phyloP scores from a whole-genome alignment of 495 filamentous ascomycete species.

The Trichoderma virens region DNA sequence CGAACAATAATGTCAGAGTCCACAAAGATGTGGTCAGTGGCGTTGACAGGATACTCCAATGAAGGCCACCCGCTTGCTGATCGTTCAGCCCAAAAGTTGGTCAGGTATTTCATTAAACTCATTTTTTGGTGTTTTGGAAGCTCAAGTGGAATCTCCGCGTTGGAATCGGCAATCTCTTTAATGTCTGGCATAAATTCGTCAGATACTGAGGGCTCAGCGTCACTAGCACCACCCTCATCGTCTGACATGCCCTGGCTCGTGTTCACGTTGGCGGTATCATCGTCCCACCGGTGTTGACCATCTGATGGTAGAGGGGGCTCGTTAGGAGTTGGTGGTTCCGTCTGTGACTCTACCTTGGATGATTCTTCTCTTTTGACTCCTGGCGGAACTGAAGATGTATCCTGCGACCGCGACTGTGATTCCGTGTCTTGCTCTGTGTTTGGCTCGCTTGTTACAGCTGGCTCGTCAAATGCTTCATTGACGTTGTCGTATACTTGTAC shows the following conservation, averaged over 20 bases:
- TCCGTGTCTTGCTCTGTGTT: conserved; percentile 32
- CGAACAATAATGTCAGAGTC: conserved; percentile 97
- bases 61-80: conserved; percentile 94
- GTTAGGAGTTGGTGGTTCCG: conserved; percentile 16
- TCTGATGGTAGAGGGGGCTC: conserved; percentile 15
- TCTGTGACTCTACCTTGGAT: conserved; percentile 18
- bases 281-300: conserved; percentile 15
- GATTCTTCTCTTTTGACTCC: conserved; percentile 6
- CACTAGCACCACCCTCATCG: conserved; percentile 62
- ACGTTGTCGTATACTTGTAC: conserved; percentile 94
- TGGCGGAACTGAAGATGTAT: neutral
- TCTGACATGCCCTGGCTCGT: conserved; percentile 46
- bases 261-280: conserved; percentile 36
- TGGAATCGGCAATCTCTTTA: conserved; percentile 52
- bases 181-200: conserved; percentile 52
- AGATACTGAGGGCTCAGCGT: conserved; percentile 54
- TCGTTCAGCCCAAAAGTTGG: conserved; percentile 96
- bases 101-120: conserved; percentile 88
- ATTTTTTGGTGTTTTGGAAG: conserved; percentile 85
- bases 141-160: conserved; percentile 58
- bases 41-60: conserved; percentile 84
- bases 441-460: conserved; percentile 51
- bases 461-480: conserved; percentile 82
- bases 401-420: conserved; percentile 32
- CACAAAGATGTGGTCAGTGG: conserved; percentile 88